These are phyloP conservation scores for Colletotrichum karsti DNA, from an alignment of 2,329 filamentous ascomycete species.

Conservation along the genomic window DNA sequence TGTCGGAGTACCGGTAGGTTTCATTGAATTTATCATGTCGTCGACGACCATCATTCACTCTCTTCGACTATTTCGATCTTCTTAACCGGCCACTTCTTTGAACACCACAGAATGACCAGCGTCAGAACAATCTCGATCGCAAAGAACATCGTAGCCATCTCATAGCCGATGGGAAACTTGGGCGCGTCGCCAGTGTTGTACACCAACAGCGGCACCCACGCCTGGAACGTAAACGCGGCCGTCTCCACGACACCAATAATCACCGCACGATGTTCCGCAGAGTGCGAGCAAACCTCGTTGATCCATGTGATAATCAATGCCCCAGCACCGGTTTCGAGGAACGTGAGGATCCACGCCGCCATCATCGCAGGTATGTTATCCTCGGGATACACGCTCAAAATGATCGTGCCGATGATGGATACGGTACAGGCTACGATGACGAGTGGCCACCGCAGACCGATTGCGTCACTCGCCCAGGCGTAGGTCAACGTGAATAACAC, in stretches of 20 bases:
- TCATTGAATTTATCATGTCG: no score
- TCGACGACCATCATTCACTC: background rate
- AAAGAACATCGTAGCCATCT: constrained; percentile 42
- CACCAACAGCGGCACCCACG: constrained; percentile 50
- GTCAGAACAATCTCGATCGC: constrained; percentile 35
- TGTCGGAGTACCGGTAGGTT: no score
- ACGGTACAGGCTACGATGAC: constrained; percentile 56
- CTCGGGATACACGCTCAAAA: constrained; percentile 43
- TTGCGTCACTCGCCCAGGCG: constrained; percentile 60
- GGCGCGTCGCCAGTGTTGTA: constrained; percentile 46
- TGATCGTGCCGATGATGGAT: constrained; percentile 42
- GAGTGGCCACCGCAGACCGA: constrained; percentile 61
- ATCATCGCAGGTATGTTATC: constrained; percentile 43
- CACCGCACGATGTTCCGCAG: constrained; percentile 57
- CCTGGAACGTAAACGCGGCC: constrained; percentile 51
- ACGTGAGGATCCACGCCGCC: constrained; percentile 45
- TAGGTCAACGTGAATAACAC: constrained; percentile 61
- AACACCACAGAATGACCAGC: background rate
- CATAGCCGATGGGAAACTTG: constrained; percentile 48
- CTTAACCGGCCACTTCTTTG: background rate
- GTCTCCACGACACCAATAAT: constrained; percentile 59
- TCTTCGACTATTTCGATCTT: background rate
- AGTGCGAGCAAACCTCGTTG: constrained; percentile 53
- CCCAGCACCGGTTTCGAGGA: constrained; percentile 43
- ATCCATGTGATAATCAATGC: constrained; percentile 53